Evolutionary conservation across 169 alveolate species (phyloP), one percentile per base, ranked within the genome.

Genomic region (Toxoplasma gondii): DNA sequence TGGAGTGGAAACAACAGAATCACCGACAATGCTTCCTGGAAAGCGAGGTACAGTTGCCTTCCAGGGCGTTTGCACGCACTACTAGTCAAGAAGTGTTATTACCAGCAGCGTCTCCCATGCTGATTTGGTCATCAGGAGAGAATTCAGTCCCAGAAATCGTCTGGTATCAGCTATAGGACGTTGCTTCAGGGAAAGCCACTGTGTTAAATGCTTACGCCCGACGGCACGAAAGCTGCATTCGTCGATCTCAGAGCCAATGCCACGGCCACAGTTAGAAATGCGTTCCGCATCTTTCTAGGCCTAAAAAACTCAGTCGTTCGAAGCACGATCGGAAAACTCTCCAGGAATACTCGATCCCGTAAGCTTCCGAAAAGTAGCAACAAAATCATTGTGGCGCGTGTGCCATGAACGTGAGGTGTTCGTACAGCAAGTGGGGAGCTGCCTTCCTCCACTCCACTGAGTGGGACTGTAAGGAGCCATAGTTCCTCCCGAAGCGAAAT

Each of bases 91-190:
- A 19, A 19, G 87, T 78, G 27, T 34, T 17, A 31, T 31, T 39
- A 78, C 87, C 87, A 7, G 87, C 87, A 16, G 87, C 87, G 4
- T 78, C 87, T 27, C 87, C 87, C 87, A 78, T 78, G 87, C 27
- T 22, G 29, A 19, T 5, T 39, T 78, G 87, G 43, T 78, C 87
- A 34, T 78, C 87, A 78, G 29, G 29, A 39, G 87, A 27, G 34
- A 78, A 78, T 34, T 78, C 53, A 27, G 87, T 38, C 29, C 53
- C 44, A 34, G 87, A 31, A 19, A 78, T 78, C 53, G 44, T 78
- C 87, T 78, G 87, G 24, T 24, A 27, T 19, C 78, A 78, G 24
- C 34, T 78, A 38, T 10, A 17, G 43, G 34, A 16, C 39, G 87
- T 34, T 39, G 27, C 17, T 19, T 12, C 53, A 9, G 19, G 45